phyloP scores from a whole-genome alignment of 2,329 filamentous ascomycete genomes.

The Talaromyces sp. region DNA sequence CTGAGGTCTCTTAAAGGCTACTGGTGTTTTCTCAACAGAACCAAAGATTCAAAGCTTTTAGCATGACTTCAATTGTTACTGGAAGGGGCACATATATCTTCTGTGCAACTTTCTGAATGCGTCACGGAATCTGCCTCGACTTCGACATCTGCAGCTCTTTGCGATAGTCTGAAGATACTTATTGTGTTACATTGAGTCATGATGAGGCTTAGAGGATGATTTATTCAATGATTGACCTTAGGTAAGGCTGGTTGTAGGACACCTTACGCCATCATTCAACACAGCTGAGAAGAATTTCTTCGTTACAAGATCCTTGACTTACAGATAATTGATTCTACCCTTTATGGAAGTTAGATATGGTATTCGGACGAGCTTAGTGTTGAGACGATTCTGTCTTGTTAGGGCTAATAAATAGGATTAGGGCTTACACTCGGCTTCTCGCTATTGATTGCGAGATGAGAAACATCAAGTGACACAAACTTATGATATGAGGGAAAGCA shows the following conservation, averaged over 20 bases:
- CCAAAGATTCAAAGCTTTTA: background rate
- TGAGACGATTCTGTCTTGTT: background rate
- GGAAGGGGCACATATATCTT: background rate
- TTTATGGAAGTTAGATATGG: background rate
- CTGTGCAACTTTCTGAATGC: background rate
- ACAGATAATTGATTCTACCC: background rate
- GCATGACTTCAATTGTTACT: background rate
- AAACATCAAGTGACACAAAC: background rate
- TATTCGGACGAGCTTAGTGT: background rate
- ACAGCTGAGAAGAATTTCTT: background rate
- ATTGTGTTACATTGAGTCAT: background rate
- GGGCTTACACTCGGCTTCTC: background rate
- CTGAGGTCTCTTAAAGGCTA: background rate
- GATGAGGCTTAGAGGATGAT: background rate
- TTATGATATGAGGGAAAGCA: background rate
- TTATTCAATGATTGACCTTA: background rate
- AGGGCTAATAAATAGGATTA: background rate
- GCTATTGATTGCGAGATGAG: background rate
- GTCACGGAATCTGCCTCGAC: background rate
- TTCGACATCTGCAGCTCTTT: background rate
- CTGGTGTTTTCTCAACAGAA: background rate
- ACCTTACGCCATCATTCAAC: background rate
- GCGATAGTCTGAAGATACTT: background rate
- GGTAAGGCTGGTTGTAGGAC: background rate
- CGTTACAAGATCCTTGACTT: background rate